These are phyloP conservation scores for Microcyclospora pomicola DNA, from an alignment of 2,329 filamentous ascomycete species.

Conservation along the genomic window DNA sequence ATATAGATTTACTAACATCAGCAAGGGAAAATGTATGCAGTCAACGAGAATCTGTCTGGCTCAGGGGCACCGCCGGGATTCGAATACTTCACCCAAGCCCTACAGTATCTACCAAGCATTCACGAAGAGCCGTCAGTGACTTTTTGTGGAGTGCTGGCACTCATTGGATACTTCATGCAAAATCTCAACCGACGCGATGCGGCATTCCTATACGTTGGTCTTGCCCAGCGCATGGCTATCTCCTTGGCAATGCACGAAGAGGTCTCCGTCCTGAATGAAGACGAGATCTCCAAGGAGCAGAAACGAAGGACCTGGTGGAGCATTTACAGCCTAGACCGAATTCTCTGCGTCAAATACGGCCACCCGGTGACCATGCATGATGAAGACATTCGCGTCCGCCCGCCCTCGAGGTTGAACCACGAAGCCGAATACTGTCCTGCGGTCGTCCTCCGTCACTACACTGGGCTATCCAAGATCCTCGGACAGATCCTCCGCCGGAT, in stretches of 20 bases:
- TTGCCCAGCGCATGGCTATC: slow-evolving; percentile 43
- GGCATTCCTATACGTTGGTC: slow-evolving; percentile 37
- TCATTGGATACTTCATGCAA: slow-evolving; percentile 44
- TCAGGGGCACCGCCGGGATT: slow-evolving; percentile 35
- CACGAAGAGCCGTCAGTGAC: slow-evolving; percentile 42
- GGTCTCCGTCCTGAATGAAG: slow-evolving; percentile 27
- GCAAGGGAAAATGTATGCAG: slow-evolving; percentile 32
- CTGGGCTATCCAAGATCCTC: slow-evolving; percentile 38
- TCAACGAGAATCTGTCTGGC: slow-evolving; percentile 42
- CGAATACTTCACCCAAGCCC: slow-evolving; percentile 39
- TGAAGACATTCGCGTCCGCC: slow-evolving; percentile 36
- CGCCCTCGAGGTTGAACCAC: slow-evolving; percentile 23
- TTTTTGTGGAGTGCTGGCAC: slow-evolving; percentile 41
- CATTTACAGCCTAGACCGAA: slow-evolving; percentile 41
- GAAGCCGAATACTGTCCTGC: slow-evolving; percentile 33
- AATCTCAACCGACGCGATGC: slow-evolving; percentile 43
- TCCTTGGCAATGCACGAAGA: slow-evolving; percentile 44
- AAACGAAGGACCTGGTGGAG: slow-evolving; percentile 44
- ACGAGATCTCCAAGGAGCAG: slow-evolving; percentile 33
- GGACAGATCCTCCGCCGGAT: slow-evolving; percentile 37
- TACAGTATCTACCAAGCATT: slow-evolving; percentile 40
- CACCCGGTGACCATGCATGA: slow-evolving; percentile 43
- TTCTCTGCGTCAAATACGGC: slow-evolving; percentile 41
- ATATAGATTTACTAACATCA: too few species aligned
- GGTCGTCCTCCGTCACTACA: slow-evolving; percentile 38